phyloP scores from a whole-genome alignment of 2,329 filamentous ascomycete species.

The Endoconidiophora laricicola region DNA sequence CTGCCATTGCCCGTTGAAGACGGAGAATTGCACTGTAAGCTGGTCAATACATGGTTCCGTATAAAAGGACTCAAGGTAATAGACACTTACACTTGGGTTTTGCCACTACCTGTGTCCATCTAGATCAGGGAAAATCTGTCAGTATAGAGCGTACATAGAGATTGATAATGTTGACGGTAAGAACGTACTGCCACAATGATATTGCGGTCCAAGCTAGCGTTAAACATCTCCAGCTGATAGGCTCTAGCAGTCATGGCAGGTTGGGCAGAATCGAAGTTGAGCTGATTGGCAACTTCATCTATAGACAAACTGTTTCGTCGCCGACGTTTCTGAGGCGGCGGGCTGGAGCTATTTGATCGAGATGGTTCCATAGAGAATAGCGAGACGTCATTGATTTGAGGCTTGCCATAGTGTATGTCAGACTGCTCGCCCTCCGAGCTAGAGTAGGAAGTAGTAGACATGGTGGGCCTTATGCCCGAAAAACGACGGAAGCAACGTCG shows the following conservation, averaged over 20 bases:
- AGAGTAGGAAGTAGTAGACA: too few species aligned
- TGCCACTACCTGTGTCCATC: slow-evolving; percentile 72
- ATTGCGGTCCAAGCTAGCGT: slow-evolving; percentile 50
- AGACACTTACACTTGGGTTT: slow-evolving; percentile 52
- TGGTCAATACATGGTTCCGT: background rate
- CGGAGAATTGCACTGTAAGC: slow-evolving; percentile 6
- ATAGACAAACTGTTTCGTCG: too few species aligned
- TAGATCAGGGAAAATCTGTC: slow-evolving; percentile 19
- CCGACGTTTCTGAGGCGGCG: too few species aligned
- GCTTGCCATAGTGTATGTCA: too few species aligned
- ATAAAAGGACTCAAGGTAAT: background rate
- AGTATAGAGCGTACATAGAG: background rate
- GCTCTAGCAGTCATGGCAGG: slow-evolving; percentile 37
- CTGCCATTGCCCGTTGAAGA: slow-evolving; percentile 1
- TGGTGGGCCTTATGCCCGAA: too few species aligned
- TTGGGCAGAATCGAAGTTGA: too few species aligned
- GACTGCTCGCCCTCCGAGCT: too few species aligned
- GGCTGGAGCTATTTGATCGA: too few species aligned
- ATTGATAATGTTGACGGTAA: slow-evolving; percentile 10
- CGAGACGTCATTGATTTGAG: too few species aligned
- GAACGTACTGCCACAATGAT: slow-evolving; percentile 50
- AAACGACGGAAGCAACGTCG: too few species aligned
- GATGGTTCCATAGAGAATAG: too few species aligned
- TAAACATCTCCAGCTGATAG: slow-evolving; percentile 64
- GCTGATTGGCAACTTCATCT: too few species aligned